phyloP scores from a whole-genome alignment of 768 basidiomycete genomes.

The Collybia sordida region DNA sequence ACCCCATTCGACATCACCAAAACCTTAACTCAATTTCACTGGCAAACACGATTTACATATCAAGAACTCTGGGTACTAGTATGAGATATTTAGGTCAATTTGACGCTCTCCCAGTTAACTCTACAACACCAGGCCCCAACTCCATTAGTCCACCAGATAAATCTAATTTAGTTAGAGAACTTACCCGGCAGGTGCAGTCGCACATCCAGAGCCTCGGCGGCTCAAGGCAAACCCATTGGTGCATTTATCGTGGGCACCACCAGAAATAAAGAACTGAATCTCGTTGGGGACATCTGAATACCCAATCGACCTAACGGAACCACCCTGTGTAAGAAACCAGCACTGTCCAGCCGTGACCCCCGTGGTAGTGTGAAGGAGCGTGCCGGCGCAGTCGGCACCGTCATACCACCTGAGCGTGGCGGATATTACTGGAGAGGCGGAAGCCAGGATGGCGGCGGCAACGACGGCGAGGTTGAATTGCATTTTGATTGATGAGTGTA shows the following conservation, averaged over 20 bases:
- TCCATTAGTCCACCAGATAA: conserved; percentile 3
- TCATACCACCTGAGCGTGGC: conserved; percentile 3
- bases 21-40: no score
- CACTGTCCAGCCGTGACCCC: conserved; percentile 5
- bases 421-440: conserved; percentile 13
- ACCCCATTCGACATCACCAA: no score
- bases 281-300: conserved; percentile 15
- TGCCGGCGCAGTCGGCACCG: neutral
- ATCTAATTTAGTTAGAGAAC: conserved; percentile 6
- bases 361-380: neutral
- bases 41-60: no score
- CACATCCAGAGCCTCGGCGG: conserved; percentile 13
- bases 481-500: conserved; percentile 14
- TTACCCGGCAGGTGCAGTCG: conserved; percentile 15
- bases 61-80: no score
- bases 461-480: conserved; percentile 16
- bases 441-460: conserved; percentile 8
- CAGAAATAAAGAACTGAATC: conserved; percentile 16
- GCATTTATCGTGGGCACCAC: conserved; percentile 16
- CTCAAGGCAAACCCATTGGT: conserved; percentile 12
- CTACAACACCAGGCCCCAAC: conserved; percentile 11
- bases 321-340: no score
- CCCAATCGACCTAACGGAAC: conserved; percentile 13
- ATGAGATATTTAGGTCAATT: neutral
- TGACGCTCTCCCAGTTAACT: conserved; percentile 16